These are phyloP conservation scores for Yamadazyma triangularis DNA, from an alignment of 1,139 yeast genomes.

Conservation along the genomic window DNA sequence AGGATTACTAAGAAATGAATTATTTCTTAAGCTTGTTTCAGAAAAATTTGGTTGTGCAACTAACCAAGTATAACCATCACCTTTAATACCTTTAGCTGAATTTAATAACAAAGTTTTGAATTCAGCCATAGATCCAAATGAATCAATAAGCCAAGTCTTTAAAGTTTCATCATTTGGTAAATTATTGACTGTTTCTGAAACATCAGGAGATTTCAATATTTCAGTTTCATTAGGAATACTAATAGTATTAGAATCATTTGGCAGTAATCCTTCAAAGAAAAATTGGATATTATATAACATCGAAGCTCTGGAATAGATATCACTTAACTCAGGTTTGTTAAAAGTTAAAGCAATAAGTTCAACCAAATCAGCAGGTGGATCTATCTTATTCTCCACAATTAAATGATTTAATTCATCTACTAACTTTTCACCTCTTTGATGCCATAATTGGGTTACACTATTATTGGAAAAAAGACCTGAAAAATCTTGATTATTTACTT, in stretches of 20 bases:
- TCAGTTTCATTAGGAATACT: conserved; percentile 19
- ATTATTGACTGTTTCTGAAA: conserved; percentile 9
- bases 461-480: conserved; percentile 51
- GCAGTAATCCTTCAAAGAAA: conserved; percentile 51
- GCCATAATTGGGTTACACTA: conserved; percentile 59
- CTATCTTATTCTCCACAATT: conserved; percentile 24
- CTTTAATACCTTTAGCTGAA: conserved; percentile 61
- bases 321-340: conserved; percentile 43
- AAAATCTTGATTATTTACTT: conserved; percentile 33
- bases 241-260: conserved; percentile 11
- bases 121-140: conserved; percentile 68
- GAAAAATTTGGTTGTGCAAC: conserved; percentile 52
- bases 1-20: conserved; percentile 4
- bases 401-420: conserved; percentile 43
- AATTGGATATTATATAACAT: conserved; percentile 57
- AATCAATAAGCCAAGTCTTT: conserved; percentile 41
- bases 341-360: conserved; percentile 39
- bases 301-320: conserved; percentile 55
- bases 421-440: conserved; percentile 45
- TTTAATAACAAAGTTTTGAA: conserved; percentile 59
- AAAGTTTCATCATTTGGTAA: conserved; percentile 37
- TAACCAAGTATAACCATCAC: conserved; percentile 75
- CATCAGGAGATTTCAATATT: conserved; percentile 17
- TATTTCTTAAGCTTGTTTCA: conserved; percentile 20
- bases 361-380: conserved; percentile 25